A percentile compares a stretch with the other conserved stretches of the same genome.
These are phyloP conservation scores for Chalaropsis thielavioides DNA, from an alignment of 2,329 filamentous ascomycete species.

Conservation along the genomic window DNA sequence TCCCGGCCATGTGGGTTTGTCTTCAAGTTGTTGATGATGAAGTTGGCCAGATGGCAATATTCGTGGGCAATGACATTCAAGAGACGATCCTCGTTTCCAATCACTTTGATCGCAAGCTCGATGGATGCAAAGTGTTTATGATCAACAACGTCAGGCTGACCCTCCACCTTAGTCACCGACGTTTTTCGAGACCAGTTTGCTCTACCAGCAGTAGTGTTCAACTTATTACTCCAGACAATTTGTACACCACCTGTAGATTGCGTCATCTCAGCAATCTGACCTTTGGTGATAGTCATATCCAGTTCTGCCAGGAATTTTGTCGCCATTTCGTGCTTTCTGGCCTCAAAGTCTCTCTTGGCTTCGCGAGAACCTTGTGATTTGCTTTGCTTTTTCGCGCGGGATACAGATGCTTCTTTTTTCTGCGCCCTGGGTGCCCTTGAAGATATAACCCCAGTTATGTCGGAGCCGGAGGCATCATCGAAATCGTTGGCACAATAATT, in stretches of 20 bases:
- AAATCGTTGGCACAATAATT: slow-evolving; percentile 45
- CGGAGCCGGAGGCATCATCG: slow-evolving; percentile 47
- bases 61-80: slow-evolving; percentile 92
- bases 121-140: slow-evolving; percentile 57
- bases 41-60: slow-evolving; percentile 87
- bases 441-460: slow-evolving; percentile 10
- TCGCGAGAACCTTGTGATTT: slow-evolving; percentile 27
- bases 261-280: slow-evolving; percentile 44
- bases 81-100: slow-evolving; percentile 60
- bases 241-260: slow-evolving; percentile 53
- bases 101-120: slow-evolving; percentile 78
- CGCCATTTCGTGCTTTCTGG: slow-evolving; percentile 47
- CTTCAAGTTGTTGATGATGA: slow-evolving; percentile 65
- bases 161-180: slow-evolving; percentile 24
- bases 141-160: slow-evolving; percentile 4
- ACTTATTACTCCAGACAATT: slow-evolving; percentile 61
- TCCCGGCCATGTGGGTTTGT: slow-evolving; percentile 69
- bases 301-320: slow-evolving; percentile 51
- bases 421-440: slow-evolving; percentile 15
- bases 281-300: slow-evolving; percentile 48
- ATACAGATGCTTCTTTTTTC: background rate
- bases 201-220: slow-evolving; percentile 64
- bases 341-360: slow-evolving; percentile 47
- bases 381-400: slow-evolving; percentile 20
- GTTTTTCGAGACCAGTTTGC: slow-evolving; percentile 57